These are phyloP conservation scores for Suhomyces kilbournensis DNA, from an alignment of 805 yeast genomes.

Conservation along the genomic window DNA sequence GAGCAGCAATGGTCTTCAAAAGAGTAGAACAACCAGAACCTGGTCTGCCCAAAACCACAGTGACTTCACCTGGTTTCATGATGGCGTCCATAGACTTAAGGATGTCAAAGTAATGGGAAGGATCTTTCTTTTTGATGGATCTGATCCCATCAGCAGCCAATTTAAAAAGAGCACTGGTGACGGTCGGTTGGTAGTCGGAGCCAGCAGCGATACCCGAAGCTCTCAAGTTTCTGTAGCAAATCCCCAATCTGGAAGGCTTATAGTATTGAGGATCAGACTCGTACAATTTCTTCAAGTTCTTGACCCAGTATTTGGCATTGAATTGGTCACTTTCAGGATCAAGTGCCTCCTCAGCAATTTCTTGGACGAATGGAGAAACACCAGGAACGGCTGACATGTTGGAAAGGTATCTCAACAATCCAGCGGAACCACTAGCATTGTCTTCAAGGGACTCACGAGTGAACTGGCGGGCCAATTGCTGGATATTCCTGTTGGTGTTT, in stretches of 20 bases:
- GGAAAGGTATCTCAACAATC: slow-evolving; percentile 33
- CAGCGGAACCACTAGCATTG: not conserved
- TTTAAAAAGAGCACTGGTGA: slow-evolving; percentile 39
- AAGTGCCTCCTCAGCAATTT: slow-evolving; percentile 35
- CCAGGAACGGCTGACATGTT: slow-evolving; percentile 56
- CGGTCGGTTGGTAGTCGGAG: slow-evolving; percentile 63
- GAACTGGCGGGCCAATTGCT: slow-evolving; percentile 23
- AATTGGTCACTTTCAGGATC: slow-evolving; percentile 61
- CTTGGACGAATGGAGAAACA: slow-evolving; percentile 31
- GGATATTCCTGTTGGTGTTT: slow-evolving; percentile 13
- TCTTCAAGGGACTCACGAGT: slow-evolving; percentile 10
- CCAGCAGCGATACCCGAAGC: slow-evolving; percentile 67
- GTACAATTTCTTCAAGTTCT: slow-evolving; percentile 54
- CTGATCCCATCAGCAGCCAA: slow-evolving; percentile 14
- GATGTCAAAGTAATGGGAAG: slow-evolving; percentile 27
- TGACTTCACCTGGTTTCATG: slow-evolving; percentile 37
- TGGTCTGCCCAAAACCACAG: slow-evolving; percentile 42
- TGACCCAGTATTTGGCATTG: slow-evolving; percentile 64
- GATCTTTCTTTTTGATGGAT: slow-evolving; percentile 17
- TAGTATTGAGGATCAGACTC: slow-evolving; percentile 59
- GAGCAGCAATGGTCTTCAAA: slow-evolving; percentile 36
- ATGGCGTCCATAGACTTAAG: slow-evolving; percentile 34
- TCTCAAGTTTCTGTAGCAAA: slow-evolving; percentile 55
- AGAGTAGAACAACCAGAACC: slow-evolving; percentile 43
- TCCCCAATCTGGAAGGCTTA: slow-evolving; percentile 57